These are phyloP conservation scores for Curvularia lunata DNA, from an alignment of 2,329 filamentous ascomycete species.

Conservation along the genomic window DNA sequence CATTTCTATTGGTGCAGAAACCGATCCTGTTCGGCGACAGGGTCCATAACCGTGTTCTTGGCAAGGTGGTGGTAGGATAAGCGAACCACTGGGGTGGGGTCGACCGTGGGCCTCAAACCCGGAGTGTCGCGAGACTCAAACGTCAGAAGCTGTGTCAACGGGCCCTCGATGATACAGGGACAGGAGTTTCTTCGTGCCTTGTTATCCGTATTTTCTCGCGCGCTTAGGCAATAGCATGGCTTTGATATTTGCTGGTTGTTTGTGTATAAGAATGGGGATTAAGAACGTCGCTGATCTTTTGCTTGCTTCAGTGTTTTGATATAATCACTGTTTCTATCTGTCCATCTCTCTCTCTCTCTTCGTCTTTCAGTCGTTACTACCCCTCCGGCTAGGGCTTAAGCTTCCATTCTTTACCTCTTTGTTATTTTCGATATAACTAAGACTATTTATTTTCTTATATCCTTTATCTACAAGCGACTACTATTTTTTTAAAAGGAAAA, in stretches of 20 bases:
- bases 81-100: not conserved
- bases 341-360: constrained; percentile 8
- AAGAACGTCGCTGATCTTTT: constrained; percentile 6
- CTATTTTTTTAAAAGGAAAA: not conserved
- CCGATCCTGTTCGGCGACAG: constrained; percentile 3
- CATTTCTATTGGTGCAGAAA: constrained; percentile 4
- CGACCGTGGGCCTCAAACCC: constrained; percentile 14
- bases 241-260: not conserved
- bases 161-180: constrained; percentile 16
- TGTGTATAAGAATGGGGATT: constrained; percentile 7
- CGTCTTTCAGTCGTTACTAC: constrained; percentile 8
- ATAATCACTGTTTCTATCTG: constrained; percentile 2
- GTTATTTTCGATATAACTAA: constrained; percentile 1
- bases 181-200: constrained; percentile 16
- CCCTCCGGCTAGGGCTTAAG: constrained; percentile 20
- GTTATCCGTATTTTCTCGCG: constrained; percentile 8
- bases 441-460: not conserved
- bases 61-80: not conserved
- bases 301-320: constrained; percentile 5
- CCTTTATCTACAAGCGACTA: constrained; percentile 5
- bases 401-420: constrained; percentile 5
- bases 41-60: not conserved
- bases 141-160: constrained; percentile 10
- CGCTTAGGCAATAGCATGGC: constrained; percentile 10
- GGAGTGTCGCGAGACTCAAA: constrained; percentile 14